A percentile compares a stretch with the other conserved stretches of the same genome.
Evolutionary conservation across 805 yeast species (phyloP).

Genomic region (Cyberlindnera lachancei): DNA sequence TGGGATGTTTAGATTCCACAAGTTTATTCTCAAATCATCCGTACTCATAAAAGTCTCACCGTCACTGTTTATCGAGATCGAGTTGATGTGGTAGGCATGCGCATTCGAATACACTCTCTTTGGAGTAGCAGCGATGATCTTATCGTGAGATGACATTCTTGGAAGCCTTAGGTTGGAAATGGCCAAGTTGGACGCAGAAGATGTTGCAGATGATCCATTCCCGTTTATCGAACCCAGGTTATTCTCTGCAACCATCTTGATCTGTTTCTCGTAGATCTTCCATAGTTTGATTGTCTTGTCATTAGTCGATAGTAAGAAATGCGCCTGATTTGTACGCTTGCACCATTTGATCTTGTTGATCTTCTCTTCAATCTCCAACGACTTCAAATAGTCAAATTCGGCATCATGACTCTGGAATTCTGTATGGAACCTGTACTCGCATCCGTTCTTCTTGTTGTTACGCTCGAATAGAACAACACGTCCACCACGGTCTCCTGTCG

Average conservation of each 20-base stretch:
- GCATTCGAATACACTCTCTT: conserved; percentile 89
- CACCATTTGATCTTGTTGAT: conserved; percentile 98
- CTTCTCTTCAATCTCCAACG: conserved; percentile 95
- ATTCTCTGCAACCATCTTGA: conserved; percentile 87
- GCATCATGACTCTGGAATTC: conserved; percentile 99
- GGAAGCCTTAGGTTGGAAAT: conserved; percentile 63
- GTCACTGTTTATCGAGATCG: conserved; percentile 89
- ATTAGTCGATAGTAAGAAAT: conserved; percentile 82
- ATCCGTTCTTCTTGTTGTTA: conserved; percentile 60
- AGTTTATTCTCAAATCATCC: conserved; percentile 90
- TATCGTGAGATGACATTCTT: conserved; percentile 86
- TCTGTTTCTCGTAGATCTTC: conserved; percentile 89
- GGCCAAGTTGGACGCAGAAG: no score
- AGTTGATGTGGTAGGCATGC: conserved; percentile 96
- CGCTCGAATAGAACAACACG: conserved; percentile 94
- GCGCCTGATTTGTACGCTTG: conserved; percentile 80
- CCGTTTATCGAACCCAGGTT: conserved; percentile 48
- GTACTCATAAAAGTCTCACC: conserved; percentile 91
- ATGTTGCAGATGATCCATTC: conserved; percentile 1
- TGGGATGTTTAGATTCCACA: conserved; percentile 92
- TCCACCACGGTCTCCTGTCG: conserved; percentile 99
- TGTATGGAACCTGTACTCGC: conserved; percentile 93
- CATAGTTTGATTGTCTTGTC: conserved; percentile 98
- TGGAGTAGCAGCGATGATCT: conserved; percentile 91
- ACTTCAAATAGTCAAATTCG: conserved; percentile 93